Percentiles rank a stretch among this genome's conserved stretches.
Conservation (phyloP, 1,284 basidiomycete genomes). For the Rhizoctonia solani region DNA sequence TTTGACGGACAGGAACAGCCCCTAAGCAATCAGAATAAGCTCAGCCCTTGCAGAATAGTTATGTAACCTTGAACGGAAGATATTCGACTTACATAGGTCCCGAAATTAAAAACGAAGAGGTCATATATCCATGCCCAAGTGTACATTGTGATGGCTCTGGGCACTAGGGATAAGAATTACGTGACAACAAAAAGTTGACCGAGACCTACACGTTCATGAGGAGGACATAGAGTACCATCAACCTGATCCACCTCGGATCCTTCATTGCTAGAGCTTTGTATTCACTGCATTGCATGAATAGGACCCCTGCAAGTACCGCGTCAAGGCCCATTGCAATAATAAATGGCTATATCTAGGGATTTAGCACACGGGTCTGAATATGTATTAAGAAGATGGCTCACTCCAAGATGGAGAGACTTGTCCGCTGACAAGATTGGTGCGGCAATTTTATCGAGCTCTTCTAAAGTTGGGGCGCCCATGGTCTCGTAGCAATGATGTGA, state of each 20-base stretch:
- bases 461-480: slow-evolving; percentile 22
- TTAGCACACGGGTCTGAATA: background rate
- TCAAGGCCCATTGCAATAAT: slow-evolving; percentile 29
- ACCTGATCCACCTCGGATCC: slow-evolving; percentile 12
- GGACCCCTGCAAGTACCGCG: slow-evolving; percentile 21
- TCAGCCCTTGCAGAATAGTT: background rate
- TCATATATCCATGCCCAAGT: slow-evolving; percentile 33
- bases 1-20: slow-evolving; percentile 28
- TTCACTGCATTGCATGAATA: slow-evolving; percentile 26
- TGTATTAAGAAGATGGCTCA: background rate
- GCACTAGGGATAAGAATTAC: background rate
- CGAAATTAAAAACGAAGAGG: slow-evolving; percentile 26
- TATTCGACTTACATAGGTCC: slow-evolving; percentile 13
- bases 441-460: slow-evolving; percentile 15
- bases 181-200: background rate
- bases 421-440: slow-evolving; percentile 6
- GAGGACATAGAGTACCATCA: slow-evolving; percentile 30
- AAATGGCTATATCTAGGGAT: background rate
- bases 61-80: background rate
- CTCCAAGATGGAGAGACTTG: slow-evolving; percentile 18
- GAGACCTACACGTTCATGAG: slow-evolving; percentile 30
- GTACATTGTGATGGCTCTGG: slow-evolving; percentile 21
- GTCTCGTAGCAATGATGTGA: background rate
- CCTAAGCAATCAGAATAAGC: background rate
- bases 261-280: slow-evolving; percentile 6